Evolutionary conservation across 2,329 filamentous ascomycete species (phyloP), one percentile per base, ranked within the genome.

Genomic region (Clarireedia paspali): DNA sequence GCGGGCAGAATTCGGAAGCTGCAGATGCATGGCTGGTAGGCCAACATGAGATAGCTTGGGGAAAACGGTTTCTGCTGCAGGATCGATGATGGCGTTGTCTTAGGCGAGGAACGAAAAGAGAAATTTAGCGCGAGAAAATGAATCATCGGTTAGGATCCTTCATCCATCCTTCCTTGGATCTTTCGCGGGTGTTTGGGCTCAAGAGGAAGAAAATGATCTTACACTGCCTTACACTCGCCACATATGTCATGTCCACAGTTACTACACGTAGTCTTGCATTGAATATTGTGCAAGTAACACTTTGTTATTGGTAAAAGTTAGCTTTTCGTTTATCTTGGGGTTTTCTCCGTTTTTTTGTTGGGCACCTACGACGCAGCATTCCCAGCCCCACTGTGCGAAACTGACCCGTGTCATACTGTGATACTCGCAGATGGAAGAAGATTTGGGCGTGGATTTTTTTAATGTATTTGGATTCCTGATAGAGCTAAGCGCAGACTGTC

Each of bases 381-480:
- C 53, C 53, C 53, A 49, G 27, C 53, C 53, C 53, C 53, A 55
- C 20, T 47, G 45, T 27, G 52, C 52, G 34, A 46, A 39, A 5
- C 30, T 26, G 17, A 46, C 14, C 17, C 7, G 23, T 1, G 50
- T n/a, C 50, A 53, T 53, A 17, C 46, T 39, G 40, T 36, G 30
- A n/a, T 30, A 30, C 39, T 42, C 30, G 30, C 20, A 12, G 17
- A 15, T 20, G 27, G 20, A 27, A 23, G 14, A 7, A 14, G 15
- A 40, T n/a, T 6, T 14, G n/a, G 17, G 6, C 20, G 7, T 27
- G 14, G 10, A 36, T 26, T 23, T 45, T 7, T 34, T 50, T 26
- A 30, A 34, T 27, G 10, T 38, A 15, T 24, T 46, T 14, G 6
- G 14, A 9, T 34, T 7, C 9, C 12, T n/a, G 7, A 7, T 23